phyloP scores from a whole-genome alignment of 176 grass and related monocot genomes.

The Phoenix dactylifera region DNA sequence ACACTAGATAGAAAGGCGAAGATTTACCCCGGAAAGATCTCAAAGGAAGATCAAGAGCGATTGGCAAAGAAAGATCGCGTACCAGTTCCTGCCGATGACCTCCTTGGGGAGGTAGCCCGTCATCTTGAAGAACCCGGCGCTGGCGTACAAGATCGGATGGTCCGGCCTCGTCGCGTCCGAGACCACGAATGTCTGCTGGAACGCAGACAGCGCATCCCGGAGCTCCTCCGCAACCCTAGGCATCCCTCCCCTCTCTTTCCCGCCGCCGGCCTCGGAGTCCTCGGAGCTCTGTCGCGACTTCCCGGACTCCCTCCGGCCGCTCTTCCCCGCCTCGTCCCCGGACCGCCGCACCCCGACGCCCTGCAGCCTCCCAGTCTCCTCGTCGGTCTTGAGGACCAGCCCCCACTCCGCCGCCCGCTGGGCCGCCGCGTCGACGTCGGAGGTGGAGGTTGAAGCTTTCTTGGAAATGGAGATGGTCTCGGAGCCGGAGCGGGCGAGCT shows the following conservation, averaged over 20 bases:
- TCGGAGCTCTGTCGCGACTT: constrained; percentile 5
- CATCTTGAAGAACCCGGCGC: constrained; percentile 83
- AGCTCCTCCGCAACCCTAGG: constrained; percentile 88
- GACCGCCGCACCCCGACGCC: constrained; percentile 52
- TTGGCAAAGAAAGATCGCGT: background rate
- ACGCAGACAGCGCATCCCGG: constrained; percentile 58
- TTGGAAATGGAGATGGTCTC: background rate
- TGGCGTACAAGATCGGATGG: constrained; percentile 85
- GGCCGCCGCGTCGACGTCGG: constrained; percentile 38
- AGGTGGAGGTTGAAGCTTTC: background rate
- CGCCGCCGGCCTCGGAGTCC: constrained; percentile 9
- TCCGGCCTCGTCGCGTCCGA: constrained; percentile 84
- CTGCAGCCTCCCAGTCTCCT: constrained; percentile 58
- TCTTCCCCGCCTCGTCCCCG: constrained; percentile 1
- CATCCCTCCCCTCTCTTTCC: constrained; percentile 18
- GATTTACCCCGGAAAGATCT: too few relatives aligned
- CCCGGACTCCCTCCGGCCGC: background rate
- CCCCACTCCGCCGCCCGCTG: constrained; percentile 80
- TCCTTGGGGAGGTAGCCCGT: constrained; percentile 66
- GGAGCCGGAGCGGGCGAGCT: background rate
- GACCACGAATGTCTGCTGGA: constrained; percentile 97
- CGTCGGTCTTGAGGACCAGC: constrained; percentile 71
- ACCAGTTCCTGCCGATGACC: constrained; percentile 79
- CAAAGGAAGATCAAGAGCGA: too few relatives aligned
- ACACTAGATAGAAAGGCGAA: too few relatives aligned